Percentiles rank a stretch among this genome's conserved stretches.
These are phyloP conservation scores for Chalaropsis ovoidea DNA, from an alignment of 2,329 filamentous ascomycete species.

Conservation along the genomic window DNA sequence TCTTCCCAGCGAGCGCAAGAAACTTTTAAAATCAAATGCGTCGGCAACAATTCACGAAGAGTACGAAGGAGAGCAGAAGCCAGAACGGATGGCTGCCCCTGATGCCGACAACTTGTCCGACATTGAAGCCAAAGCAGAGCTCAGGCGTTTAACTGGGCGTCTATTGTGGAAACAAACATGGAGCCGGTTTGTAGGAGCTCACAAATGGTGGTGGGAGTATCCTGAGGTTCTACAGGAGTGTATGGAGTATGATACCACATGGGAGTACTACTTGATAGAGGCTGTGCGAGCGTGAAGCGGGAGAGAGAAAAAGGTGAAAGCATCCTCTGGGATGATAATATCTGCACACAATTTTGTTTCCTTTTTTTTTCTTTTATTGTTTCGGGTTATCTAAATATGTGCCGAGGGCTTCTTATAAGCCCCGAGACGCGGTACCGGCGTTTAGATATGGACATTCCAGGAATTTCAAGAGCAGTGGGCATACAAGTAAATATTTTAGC, in stretches of 20 bases:
- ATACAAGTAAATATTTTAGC: background rate
- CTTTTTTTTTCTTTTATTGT: constrained; percentile 18
- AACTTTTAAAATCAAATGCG: constrained; percentile 9
- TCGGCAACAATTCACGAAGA: background rate
- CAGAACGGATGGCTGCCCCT: background rate
- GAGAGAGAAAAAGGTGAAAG: background rate
- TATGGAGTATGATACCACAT: constrained; percentile 43
- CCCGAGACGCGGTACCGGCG: too few relatives aligned
- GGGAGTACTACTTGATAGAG: constrained; percentile 50
- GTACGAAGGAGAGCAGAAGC: background rate
- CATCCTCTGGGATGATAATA: background rate
- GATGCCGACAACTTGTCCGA: constrained; percentile 25
- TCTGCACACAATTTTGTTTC: constrained; percentile 12
- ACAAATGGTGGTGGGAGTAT: constrained; percentile 55
- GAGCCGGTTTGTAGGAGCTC: constrained; percentile 42
- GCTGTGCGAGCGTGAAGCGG: constrained; percentile 35
- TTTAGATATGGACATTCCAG: background rate
- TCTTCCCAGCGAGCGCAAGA: constrained; percentile 30
- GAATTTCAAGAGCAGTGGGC: background rate
- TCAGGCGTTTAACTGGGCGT: constrained; percentile 44
- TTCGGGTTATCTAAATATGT: constrained; percentile 9
- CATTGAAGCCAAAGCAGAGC: constrained; percentile 36
- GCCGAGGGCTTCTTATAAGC: too few relatives aligned
- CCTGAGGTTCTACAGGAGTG: constrained; percentile 46
- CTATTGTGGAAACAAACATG: constrained; percentile 53